Conservation (phyloP, 495 filamentous ascomycete genomes). For the Neurospora pannonica region DNA sequence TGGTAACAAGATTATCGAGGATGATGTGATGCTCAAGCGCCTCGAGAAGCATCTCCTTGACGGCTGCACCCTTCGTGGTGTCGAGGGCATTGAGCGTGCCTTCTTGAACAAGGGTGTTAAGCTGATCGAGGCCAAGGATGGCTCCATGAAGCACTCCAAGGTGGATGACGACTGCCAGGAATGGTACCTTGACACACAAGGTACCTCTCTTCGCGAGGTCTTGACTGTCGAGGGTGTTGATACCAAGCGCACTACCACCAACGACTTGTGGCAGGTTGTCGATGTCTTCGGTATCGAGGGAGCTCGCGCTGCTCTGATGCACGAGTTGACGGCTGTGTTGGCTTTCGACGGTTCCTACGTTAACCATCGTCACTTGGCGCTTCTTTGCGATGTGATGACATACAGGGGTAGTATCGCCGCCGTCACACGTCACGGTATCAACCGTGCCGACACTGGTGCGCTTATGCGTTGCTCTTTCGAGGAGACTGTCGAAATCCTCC, state of each 20-base stretch:
- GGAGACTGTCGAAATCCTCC: slow-evolving; percentile 95
- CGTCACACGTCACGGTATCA: slow-evolving; percentile 96
- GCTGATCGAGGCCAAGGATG: slow-evolving; percentile 53
- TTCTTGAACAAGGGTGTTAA: slow-evolving; percentile 78
- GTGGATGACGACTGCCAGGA: slow-evolving; percentile 63
- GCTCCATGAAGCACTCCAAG: slow-evolving; percentile 59
- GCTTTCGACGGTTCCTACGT: slow-evolving; percentile 98
- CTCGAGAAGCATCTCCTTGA: slow-evolving; percentile 87
- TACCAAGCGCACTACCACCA: slow-evolving; percentile 79
- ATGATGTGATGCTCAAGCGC: slow-evolving; percentile 82
- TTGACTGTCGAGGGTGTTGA: slow-evolving; percentile 84
- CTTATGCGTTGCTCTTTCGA: slow-evolving; percentile 99
- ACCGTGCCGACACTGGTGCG: slow-evolving; percentile 92
- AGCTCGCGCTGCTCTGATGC: slow-evolving; percentile 71
- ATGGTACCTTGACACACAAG: slow-evolving; percentile 91
- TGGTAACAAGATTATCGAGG: slow-evolving; percentile 70
- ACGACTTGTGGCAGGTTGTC: slow-evolving; percentile 89
- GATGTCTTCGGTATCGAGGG: slow-evolving; percentile 95
- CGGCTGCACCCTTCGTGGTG: slow-evolving; percentile 79
- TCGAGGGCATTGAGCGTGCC: slow-evolving; percentile 76
- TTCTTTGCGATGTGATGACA: slow-evolving; percentile 98
- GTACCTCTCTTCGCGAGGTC: slow-evolving; percentile 74
- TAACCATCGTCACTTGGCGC: slow-evolving; percentile 92
- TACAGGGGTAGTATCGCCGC: slow-evolving; percentile 87
- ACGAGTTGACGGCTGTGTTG: slow-evolving; percentile 81